A percentile compares a stretch with the other conserved stretches of the same genome.
Evolutionary conservation across 192 early-diverging fungal species (phyloP).

Genomic region (Coemansia sp.): DNA sequence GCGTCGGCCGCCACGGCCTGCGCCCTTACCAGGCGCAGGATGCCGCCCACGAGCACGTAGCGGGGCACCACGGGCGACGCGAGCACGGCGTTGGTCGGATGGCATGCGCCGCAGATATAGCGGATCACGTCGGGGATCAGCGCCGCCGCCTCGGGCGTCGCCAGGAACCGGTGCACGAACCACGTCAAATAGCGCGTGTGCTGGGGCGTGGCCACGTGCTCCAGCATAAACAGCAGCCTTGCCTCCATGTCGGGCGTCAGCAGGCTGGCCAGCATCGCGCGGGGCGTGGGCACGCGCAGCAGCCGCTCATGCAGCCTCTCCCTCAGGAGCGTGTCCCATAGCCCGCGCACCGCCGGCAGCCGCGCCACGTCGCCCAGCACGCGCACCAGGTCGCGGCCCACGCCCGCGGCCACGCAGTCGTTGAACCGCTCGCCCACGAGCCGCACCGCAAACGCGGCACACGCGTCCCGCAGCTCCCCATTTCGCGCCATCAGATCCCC

Average conservation of each 20-base stretch:
- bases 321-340: too few species aligned
- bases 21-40: slow-evolving; percentile 58
- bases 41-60: slow-evolving; percentile 61
- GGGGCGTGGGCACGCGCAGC: slow-evolving; percentile 57
- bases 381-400: slow-evolving; percentile 67
- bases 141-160: slow-evolving; percentile 56
- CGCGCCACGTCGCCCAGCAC: slow-evolving; percentile 59
- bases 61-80: slow-evolving; percentile 67
- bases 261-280: slow-evolving; percentile 56
- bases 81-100: slow-evolving; percentile 68
- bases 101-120: slow-evolving; percentile 66
- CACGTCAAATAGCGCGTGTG: slow-evolving; percentile 61
- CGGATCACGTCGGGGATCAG: slow-evolving; percentile 67
- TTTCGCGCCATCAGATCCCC: slow-evolving; percentile 22
- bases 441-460: slow-evolving; percentile 48
- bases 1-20: slow-evolving; percentile 59
- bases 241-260: slow-evolving; percentile 68
- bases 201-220: slow-evolving; percentile 49
- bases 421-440: slow-evolving; percentile 57
- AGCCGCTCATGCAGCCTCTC: slow-evolving; percentile 54
- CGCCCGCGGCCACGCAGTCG: slow-evolving; percentile 52
- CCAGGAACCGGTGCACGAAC: slow-evolving; percentile 62
- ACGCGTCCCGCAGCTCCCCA: slow-evolving; percentile 48
- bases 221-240: slow-evolving; percentile 61
- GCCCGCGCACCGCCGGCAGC: slow-evolving; percentile 51